A percentile compares a stretch with the other conserved stretches of the same genome.
phyloP scores from a whole-genome alignment of 176 grass and related monocot species.

The Rhynchospora pubera region DNA sequence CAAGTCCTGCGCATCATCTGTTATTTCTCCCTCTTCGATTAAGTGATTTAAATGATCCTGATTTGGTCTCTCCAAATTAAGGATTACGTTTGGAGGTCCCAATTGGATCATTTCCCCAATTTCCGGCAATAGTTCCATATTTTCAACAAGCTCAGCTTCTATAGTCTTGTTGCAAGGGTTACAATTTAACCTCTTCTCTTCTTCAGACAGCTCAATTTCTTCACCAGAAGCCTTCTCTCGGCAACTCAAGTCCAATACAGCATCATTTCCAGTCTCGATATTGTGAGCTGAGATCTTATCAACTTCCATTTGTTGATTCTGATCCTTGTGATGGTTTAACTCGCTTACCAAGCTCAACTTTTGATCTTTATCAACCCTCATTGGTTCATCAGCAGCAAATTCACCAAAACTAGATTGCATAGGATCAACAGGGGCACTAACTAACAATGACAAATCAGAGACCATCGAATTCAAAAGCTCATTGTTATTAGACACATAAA shows the following conservation, averaged over 20 bases:
- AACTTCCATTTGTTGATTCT: background rate
- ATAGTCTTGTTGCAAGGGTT: background rate
- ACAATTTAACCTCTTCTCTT: background rate
- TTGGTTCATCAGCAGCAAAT: background rate
- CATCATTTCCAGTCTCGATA: background rate
- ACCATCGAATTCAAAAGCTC: slow-evolving; percentile 32
- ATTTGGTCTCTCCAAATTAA: slow-evolving; percentile 11
- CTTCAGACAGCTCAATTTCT: background rate
- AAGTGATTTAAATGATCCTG: background rate
- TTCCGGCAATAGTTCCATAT: background rate
- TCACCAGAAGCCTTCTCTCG: background rate
- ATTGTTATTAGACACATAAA: slow-evolving; percentile 20
- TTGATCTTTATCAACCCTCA: slow-evolving; percentile 21
- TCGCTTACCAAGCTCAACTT: slow-evolving; percentile 14
- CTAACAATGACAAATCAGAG: slow-evolving; percentile 40
- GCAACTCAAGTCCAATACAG: background rate
- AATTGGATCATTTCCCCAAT: background rate
- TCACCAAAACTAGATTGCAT: background rate
- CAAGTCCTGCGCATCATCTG: slow-evolving; percentile 47
- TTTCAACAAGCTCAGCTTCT: background rate
- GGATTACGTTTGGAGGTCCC: background rate
- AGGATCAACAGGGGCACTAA: slow-evolving; percentile 31
- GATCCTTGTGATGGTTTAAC: slow-evolving; percentile 11
- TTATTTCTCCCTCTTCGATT: slow-evolving; percentile 88
- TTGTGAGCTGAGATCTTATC: background rate